Conservation (phyloP, 495 filamentous ascomycete genomes). For the Articulospora tetracladia region DNA sequence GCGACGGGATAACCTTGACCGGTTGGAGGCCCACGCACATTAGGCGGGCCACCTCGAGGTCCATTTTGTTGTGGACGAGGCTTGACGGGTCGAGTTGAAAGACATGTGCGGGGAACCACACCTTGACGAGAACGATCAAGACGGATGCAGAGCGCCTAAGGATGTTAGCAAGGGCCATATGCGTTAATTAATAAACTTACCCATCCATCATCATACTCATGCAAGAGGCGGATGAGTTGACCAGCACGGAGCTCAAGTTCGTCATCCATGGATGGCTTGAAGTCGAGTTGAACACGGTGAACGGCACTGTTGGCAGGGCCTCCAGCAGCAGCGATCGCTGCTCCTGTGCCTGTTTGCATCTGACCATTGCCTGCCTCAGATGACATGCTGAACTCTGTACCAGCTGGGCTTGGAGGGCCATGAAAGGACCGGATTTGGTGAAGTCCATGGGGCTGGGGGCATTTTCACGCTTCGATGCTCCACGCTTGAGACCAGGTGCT, state of each 20-base stretch:
- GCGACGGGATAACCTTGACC: constrained; percentile 42
- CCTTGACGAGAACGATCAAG: constrained; percentile 89
- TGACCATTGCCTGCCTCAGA: constrained; percentile 45
- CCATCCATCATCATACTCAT: constrained; percentile 99
- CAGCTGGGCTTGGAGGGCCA: constrained; percentile 49
- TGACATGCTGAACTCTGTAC: constrained; percentile 54
- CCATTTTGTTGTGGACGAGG: constrained; percentile 59
- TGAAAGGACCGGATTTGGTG: constrained; percentile 34
- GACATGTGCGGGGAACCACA: constrained; percentile 88
- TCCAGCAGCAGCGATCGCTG: constrained; percentile 51
- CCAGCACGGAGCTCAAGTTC: constrained; percentile 78
- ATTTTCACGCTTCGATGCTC: constrained; percentile 26
- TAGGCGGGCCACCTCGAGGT: constrained; percentile 45
- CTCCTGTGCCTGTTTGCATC: constrained; percentile 38
- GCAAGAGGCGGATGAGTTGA: constrained; percentile 79
- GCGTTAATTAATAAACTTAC: constrained; percentile 46
- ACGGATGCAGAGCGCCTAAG: constrained; percentile 80
- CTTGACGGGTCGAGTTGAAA: constrained; percentile 89
- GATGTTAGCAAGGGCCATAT: constrained; percentile 35
- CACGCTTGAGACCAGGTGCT: constrained; percentile 16
- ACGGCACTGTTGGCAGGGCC: constrained; percentile 55
- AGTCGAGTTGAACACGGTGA: constrained; percentile 93
- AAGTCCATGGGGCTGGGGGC: constrained; percentile 38
- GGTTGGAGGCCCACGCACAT: constrained; percentile 33
- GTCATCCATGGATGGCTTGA: constrained; percentile 87